Base-by-base conservation (phyloP, 345 rosid genomes). In the Corchorus olitorius region DNA sequence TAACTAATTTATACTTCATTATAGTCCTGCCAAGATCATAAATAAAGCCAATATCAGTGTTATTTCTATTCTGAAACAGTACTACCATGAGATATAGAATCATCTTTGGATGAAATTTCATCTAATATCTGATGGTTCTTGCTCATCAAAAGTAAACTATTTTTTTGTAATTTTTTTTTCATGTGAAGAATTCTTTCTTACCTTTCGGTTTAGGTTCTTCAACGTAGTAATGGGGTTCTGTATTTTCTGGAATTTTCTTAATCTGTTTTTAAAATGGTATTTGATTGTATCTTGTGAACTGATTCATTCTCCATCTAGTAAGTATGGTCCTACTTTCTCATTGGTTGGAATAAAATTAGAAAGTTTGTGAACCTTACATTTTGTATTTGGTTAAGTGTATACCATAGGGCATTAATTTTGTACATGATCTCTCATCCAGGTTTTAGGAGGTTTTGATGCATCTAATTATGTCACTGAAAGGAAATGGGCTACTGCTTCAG, bases 391-490 rank as follows among this genome's bases (percentile, higher is more conserved):
- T 35, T 7, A 3, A 8, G 15, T 16, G 20, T 55, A 13, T 64
- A 58, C 63, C 35, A 66, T 67, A 37, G 61, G 50, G 37, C 22
- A 78, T 43, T 76, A 62, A 48, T 61, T 65, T 54, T 71, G 48
- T 65, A 53, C 48, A 12, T 56, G 53, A 7, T 65, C 69, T 56
- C 63, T 72, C 70, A 16, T 74, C 66, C 88, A 94, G 98, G 90
- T 94, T 41, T 82, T 94, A 84, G 99, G 99, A 83, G 96, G 89
- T 68, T 94, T 94, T 80, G 92, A 94, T 86, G 72, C 93, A 64
- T 91, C 93, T 41, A 88, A 90, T 69, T 94, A 94, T 81, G 76
- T 87, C 65, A 91, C 92, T 20, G 92, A 93, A 82, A 91, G 98
- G 70, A 89, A 95, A 86, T 93, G 97, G 98, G 94, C 92, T 48